Evolutionary conservation across 1,284 basidiomycete genomes (phyloP), one percentile per base, ranked within the genome.

Genomic region (Puccinia polysora): DNA sequence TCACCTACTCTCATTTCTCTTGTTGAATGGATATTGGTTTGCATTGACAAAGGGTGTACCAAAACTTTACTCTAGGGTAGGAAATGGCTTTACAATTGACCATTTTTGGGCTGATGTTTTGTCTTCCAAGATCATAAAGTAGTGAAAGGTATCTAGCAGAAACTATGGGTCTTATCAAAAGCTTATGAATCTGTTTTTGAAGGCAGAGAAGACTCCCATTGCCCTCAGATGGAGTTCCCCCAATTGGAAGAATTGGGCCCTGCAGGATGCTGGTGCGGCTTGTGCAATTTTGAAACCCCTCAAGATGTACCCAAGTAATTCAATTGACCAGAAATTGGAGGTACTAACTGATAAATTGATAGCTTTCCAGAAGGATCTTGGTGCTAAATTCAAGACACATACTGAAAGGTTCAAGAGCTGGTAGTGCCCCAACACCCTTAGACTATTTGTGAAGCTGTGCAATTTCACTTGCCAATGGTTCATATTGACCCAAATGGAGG

Each of bases 391-490:
- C 10, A 15, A 36, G 4, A 30, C 23, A 20, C 32, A 65, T 36
- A 15, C 30, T 3, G 45, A 12, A 1, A 38, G n/a, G 34, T 23
- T 34, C 34, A 67, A 56, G 25, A 18, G 36, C 3, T 67, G 65
- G 65, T 67, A 52, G 65, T 49, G 52, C 28, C 14, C 12, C 1
- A 28, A 23, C 18, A 40, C 40, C 4, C 38, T 67, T 18, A 34
- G 56, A 25, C 65, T 52, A 28, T n/a, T 55, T 3, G 6, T 67
- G 18, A 53, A 55, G 14, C 5, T 1, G 5, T 14, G 63, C 18
- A 65, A 52, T 34, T 15, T 7, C 14, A 49, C 63, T 7, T 30
- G 65, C 8, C 32, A 20, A 23, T 67, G 65, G 65, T 55, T 67
- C 50, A 36, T 55, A 7, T 14, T 67, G 14, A 30, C 50, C 25